A percentile compares a stretch with the other conserved stretches of the same genome.
phyloP scores from a whole-genome alignment of 2,329 filamentous ascomycete genomes.

The Fusarium albosuccineum region DNA sequence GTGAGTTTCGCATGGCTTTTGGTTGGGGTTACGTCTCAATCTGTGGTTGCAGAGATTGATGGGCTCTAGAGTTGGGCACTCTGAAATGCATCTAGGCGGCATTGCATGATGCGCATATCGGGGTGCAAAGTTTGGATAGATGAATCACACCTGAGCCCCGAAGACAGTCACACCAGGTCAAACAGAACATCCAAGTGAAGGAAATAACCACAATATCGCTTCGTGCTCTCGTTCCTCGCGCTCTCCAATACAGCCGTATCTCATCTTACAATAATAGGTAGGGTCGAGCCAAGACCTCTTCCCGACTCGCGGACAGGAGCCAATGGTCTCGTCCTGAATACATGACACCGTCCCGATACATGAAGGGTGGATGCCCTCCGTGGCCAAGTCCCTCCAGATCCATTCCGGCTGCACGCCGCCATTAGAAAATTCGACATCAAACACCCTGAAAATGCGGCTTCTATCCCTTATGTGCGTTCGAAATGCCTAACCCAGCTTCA shows the following conservation, averaged over 20 bases:
- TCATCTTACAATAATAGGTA: constrained; percentile 45
- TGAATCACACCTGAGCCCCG: constrained; percentile 15
- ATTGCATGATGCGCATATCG: constrained; percentile 36
- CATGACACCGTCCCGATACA: constrained; percentile 45
- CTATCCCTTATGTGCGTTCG: constrained; percentile 47
- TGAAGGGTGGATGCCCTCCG: constrained; percentile 25
- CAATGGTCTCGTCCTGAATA: constrained; percentile 37
- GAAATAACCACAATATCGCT: constrained; percentile 40
- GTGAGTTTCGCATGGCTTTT: constrained; percentile 63
- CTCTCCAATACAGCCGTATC: constrained; percentile 43
- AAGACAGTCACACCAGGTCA: constrained; percentile 8
- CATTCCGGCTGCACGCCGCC: constrained; percentile 40
- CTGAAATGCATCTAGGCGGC: constrained; percentile 22
- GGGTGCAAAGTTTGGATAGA: constrained; percentile 24
- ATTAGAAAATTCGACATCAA: constrained; percentile 47
- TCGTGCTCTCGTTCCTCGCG: constrained; percentile 37
- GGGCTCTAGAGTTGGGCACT: constrained; percentile 18
- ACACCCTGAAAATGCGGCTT: constrained; percentile 48
- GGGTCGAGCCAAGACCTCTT: constrained; percentile 27
- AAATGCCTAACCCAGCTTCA: constrained; percentile 42
- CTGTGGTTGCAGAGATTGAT: constrained; percentile 43
- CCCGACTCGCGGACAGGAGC: constrained; percentile 37
- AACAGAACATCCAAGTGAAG: constrained; percentile 13
- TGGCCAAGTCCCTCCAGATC: constrained; percentile 40
- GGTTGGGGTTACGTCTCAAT: constrained; percentile 3